A percentile compares a stretch with the other conserved stretches of the same genome.
phyloP scores from a whole-genome alignment of 768 basidiomycete species.

The Cystobasidium tubakii region DNA sequence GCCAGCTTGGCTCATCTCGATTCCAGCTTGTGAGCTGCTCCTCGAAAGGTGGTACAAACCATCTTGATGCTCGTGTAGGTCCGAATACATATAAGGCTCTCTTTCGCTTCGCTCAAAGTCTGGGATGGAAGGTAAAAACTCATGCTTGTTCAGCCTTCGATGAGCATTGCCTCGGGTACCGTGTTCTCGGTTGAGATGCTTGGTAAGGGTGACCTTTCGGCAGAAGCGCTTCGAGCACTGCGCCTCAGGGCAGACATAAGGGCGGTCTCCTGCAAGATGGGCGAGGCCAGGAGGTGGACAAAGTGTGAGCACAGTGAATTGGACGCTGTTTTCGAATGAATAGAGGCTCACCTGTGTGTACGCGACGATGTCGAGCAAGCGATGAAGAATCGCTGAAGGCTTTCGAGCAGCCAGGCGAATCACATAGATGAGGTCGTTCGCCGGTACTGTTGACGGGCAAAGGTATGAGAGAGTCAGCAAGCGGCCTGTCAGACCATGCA shows the following conservation, averaged over 20 bases:
- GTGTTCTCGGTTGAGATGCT: conserved; percentile 50
- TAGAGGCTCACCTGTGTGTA: conserved; percentile 48
- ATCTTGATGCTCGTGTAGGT: background rate
- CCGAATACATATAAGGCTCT: background rate
- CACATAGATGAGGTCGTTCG: conserved; percentile 84
- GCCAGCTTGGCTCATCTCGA: background rate
- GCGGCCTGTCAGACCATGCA: no score
- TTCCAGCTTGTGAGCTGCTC: background rate
- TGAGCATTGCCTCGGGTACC: background rate
- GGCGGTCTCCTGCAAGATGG: conserved; percentile 50
- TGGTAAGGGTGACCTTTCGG: conserved; percentile 50
- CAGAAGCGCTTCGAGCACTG: conserved; percentile 47
- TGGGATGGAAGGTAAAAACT: background rate
- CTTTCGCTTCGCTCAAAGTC: background rate
- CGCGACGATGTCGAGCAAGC: conserved; percentile 77
- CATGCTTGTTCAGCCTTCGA: background rate
- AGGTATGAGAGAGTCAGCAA: no score
- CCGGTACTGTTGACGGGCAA: conserved; percentile 55
- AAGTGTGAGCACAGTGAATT: no score
- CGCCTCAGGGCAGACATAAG: conserved; percentile 48
- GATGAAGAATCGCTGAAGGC: conserved; percentile 88
- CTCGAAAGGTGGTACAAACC: background rate
- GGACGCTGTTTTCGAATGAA: no score
- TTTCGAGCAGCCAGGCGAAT: conserved; percentile 65
- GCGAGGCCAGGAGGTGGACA: no score